Evolutionary conservation across 2,329 filamentous ascomycete genomes (phyloP).

Genomic region (Apiospora koreana): DNA sequence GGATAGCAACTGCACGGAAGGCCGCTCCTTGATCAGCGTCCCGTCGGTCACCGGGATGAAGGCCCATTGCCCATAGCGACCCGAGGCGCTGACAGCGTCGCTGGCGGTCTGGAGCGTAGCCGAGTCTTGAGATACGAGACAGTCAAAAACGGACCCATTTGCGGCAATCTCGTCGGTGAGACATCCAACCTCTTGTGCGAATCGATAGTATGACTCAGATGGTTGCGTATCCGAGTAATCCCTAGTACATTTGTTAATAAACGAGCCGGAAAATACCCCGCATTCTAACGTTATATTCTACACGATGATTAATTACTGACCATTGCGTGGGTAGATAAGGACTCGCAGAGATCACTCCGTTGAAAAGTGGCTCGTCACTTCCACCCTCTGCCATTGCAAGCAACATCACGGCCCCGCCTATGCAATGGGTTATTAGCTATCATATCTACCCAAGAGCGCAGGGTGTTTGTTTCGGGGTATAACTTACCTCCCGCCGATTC

Average conservation of each 20-base stretch:
- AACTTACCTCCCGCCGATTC: conserved; percentile 50
- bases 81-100: conserved; percentile 28
- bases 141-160: conserved; percentile 33
- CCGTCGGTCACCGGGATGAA: conserved; percentile 41
- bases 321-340: conserved; percentile 59
- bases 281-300: neutral
- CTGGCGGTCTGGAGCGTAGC: conserved; percentile 37
- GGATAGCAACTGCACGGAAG: conserved; percentile 29
- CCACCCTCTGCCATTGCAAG: conserved; percentile 50
- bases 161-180: conserved; percentile 18
- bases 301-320: conserved; percentile 14
- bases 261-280: neutral
- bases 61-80: conserved; percentile 32
- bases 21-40: conserved; percentile 31
- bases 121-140: conserved; percentile 35
- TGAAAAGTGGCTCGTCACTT: conserved; percentile 48
- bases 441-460: neutral
- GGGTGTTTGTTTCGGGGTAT: neutral
- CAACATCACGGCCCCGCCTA: conserved; percentile 47
- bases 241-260: conserved; percentile 16
- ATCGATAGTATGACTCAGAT: conserved; percentile 33
- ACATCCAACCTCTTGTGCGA: conserved; percentile 37
- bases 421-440: neutral
- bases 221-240: conserved; percentile 32
- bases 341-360: conserved; percentile 37